Percentiles rank a stretch among this genome's conserved stretches.
These are phyloP conservation scores for Ophiostoma australiae DNA, from an alignment of 2,329 filamentous ascomycete genomes.

Conservation along the genomic window DNA sequence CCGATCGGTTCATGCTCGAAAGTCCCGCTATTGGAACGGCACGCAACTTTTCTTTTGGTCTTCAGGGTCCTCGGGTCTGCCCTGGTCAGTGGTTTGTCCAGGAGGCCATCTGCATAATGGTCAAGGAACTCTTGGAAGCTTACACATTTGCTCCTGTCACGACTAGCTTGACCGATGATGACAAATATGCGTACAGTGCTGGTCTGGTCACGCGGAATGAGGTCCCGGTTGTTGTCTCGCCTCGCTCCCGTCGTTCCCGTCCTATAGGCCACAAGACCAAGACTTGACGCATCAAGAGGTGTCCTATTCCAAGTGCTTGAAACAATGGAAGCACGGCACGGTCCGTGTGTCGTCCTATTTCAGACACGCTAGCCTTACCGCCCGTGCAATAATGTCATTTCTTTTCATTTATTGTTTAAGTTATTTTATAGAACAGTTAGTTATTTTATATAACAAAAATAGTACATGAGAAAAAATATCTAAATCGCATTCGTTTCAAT, in stretches of 20 bases:
- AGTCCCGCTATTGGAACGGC: neutral
- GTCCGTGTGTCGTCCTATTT: too few species aligned
- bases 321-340: too few species aligned
- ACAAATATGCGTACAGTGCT: neutral
- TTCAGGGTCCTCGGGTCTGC: conserved; percentile 21
- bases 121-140: conserved; percentile 14
- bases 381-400: too few species aligned
- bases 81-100: conserved; percentile 22
- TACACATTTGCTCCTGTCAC: conserved; percentile 18
- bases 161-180: neutral
- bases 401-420: too few species aligned
- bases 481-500: too few species aligned
- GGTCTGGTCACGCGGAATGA: neutral
- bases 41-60: conserved; percentile 21
- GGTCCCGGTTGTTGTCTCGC: neutral
- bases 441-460: too few species aligned
- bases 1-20: neutral
- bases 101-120: conserved; percentile 23
- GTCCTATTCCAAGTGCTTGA: too few species aligned
- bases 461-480: too few species aligned
- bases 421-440: too few species aligned
- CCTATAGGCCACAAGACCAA: neutral
- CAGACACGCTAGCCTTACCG: too few species aligned
- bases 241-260: neutral
- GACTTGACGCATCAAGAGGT: too few species aligned